These are phyloP conservation scores for Solanum peruvianum DNA, from an alignment of 257 asterid genomes.

Conservation along the genomic window DNA sequence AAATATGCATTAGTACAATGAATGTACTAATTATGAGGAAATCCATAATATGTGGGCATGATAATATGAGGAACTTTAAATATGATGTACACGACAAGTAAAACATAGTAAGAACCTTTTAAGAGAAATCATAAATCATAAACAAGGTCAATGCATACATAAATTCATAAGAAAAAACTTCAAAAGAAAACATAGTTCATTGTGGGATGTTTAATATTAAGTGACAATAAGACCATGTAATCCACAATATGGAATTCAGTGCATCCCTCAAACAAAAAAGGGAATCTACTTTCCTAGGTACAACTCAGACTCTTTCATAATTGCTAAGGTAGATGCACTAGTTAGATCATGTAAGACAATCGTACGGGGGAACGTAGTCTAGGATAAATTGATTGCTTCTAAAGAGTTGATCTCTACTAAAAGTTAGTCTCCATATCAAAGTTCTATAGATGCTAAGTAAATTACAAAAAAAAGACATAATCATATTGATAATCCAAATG, in stretches of 20 bases:
- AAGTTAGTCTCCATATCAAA: no score
- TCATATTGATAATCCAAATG: neutral
- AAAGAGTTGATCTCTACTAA: neutral
- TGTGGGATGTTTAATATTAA: neutral
- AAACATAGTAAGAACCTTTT: neutral
- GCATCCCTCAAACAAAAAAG: neutral
- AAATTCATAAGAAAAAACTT: neutral
- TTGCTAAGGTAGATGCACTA: neutral
- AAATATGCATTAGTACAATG: neutral
- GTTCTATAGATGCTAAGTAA: neutral
- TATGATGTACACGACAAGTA: neutral
- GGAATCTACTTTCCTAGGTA: neutral
- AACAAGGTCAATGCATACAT: neutral
- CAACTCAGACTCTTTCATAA: neutral
- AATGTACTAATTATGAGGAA: neutral
- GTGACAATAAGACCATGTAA: neutral
- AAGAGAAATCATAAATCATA: neutral
- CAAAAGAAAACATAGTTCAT: neutral
- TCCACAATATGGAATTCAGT: neutral
- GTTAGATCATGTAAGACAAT: neutral
- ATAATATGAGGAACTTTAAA: neutral
- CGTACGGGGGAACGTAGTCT: neutral
- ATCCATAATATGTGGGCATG: neutral
- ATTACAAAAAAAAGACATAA: no score
- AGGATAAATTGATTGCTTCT: neutral